A percentile compares a stretch with the other conserved stretches of the same genome.
Evolutionary conservation across 2,329 filamentous ascomycete genomes (phyloP).

Genomic region (Alternaria viburni): DNA sequence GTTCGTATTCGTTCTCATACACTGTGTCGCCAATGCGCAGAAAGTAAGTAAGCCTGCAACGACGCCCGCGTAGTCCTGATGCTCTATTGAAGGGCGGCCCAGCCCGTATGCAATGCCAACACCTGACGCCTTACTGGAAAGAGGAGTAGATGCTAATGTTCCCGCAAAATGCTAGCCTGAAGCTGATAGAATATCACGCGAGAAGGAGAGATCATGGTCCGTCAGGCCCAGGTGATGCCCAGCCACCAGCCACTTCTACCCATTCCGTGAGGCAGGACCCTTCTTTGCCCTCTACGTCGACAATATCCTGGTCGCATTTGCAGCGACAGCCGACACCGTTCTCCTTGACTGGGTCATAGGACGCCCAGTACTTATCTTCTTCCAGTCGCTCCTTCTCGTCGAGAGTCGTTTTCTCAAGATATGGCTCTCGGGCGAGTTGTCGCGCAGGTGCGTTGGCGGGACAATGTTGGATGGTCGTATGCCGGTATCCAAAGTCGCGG

Average conservation of each 20-base stretch:
- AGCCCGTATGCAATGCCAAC: slow-evolving; percentile 27
- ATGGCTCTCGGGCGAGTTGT: slow-evolving; percentile 81
- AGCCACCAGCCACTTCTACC: slow-evolving; percentile 96
- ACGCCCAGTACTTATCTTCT: slow-evolving; percentile 96
- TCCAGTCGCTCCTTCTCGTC: slow-evolving; percentile 85
- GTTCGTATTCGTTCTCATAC: slow-evolving; percentile 11
- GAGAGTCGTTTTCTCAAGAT: slow-evolving; percentile 77
- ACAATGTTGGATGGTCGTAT: slow-evolving; percentile 98
- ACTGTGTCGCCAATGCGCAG: slow-evolving; percentile 1
- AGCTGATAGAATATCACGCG: slow-evolving; percentile 22
- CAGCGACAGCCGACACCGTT: slow-evolving; percentile 97
- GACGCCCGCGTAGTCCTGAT: slow-evolving; percentile 16
- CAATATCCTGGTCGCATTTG: slow-evolving; percentile 95
- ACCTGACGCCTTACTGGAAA: slow-evolving; percentile 27
- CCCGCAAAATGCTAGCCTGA: slow-evolving; percentile 29
- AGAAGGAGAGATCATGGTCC: slow-evolving; percentile 13
- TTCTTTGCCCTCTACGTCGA: slow-evolving; percentile 96
- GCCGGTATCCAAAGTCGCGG: slow-evolving; percentile 96
- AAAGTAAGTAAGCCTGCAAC: slow-evolving; percentile 1
- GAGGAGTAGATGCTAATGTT: slow-evolving; percentile 24
- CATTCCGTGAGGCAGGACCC: slow-evolving; percentile 94
- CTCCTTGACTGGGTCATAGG: slow-evolving; percentile 84
- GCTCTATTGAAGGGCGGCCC: slow-evolving; percentile 12
- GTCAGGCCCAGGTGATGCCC: slow-evolving; percentile 64
- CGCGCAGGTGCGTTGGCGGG: slow-evolving; percentile 91